Conservation (phyloP, 2,329 filamentous ascomycete species). For the Grosmannia penicillata region DNA sequence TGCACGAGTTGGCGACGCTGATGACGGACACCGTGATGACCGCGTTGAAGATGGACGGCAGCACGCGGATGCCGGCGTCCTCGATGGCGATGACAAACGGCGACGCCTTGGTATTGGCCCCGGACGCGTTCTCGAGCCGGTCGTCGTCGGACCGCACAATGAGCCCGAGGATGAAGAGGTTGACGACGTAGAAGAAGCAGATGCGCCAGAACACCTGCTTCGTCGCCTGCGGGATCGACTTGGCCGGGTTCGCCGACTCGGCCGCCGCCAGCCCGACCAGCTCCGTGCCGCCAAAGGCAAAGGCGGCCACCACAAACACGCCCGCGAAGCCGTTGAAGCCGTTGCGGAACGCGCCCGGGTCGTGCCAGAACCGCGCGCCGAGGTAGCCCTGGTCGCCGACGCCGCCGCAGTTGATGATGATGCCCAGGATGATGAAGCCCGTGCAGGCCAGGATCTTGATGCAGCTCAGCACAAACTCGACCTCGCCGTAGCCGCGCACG, state of each 20-base stretch:
- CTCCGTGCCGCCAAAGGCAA: conserved; percentile 36
- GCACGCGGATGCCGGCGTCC: conserved; percentile 31
- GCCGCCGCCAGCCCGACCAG: conserved; percentile 36
- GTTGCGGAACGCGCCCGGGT: conserved; percentile 37
- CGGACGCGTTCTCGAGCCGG: conserved; percentile 22
- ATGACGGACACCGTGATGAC: conserved; percentile 37
- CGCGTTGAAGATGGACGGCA: conserved; percentile 38
- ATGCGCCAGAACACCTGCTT: conserved; percentile 43
- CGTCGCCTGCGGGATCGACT: conserved; percentile 32
- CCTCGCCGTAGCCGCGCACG: conserved; percentile 41
- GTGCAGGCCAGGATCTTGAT: conserved; percentile 43
- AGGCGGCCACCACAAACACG: conserved; percentile 36
- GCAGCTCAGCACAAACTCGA: conserved; percentile 41
- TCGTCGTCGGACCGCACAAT: conserved; percentile 27
- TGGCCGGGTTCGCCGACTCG: conserved; percentile 32
- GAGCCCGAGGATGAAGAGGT: conserved; percentile 35
- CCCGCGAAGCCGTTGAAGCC: conserved; percentile 35
- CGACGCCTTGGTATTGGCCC: conserved; percentile 27
- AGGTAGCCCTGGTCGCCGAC: conserved; percentile 42
- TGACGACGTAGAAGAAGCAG: conserved; percentile 34
- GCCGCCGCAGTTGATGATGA: conserved; percentile 42
- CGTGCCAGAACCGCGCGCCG: conserved; percentile 44
- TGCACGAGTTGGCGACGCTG: conserved; percentile 35
- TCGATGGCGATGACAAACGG: conserved; percentile 37
- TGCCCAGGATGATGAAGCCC: conserved; percentile 51